Evolutionary conservation across 2,329 filamentous ascomycete genomes (phyloP), one percentile per base, ranked within the genome.

Genomic region (Myriosclerotinia duriaeana): DNA sequence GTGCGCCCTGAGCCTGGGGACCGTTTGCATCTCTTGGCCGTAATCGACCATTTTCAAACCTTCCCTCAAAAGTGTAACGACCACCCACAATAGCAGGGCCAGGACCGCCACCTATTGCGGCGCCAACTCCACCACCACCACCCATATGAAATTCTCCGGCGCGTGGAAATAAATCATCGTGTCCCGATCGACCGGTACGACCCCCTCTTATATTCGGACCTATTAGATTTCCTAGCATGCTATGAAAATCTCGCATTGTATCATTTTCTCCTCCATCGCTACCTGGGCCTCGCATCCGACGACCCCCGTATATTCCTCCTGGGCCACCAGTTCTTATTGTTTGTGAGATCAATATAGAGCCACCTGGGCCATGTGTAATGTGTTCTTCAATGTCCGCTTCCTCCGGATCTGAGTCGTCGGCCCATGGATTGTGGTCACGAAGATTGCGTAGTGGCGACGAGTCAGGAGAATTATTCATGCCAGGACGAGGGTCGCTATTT

Each of bases 401-500:
- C 17, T 86, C 85, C 1, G 84, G 84, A 67, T 88, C 86, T 2
- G 84, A 85, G 61, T 79, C 75, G 59, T 79, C 77, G 56, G 48
- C 68, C 73, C 73, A 76, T n/a, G 74, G 73, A 65, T 75, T 67
- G 44, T 75, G 74, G 42, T 72, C 38, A 22, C 65, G 67, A 17
- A 74, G 66, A 59, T 68, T 65, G 20, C 67, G 67, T 40, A 73
- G 64, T 22, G 68, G 66, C 14, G 55, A 55, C 20, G 66, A 58
- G 9, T 67, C 66, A 46, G 70, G 69, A 36, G 67, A 40, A 42
- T 67, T 71, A 34, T 76, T 68, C 64, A 71, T 70, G 65, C 75
- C 72, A 50, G 79, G 77, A 69, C 89, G 84, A 12, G 89, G 89
- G 71, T 93, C 90, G 72, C 86, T 87, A 2, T 84, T 82, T 0